Base-by-base conservation (phyloP, 2,329 filamentous ascomycete species). In the Aureobasidium uvarum region DNA sequence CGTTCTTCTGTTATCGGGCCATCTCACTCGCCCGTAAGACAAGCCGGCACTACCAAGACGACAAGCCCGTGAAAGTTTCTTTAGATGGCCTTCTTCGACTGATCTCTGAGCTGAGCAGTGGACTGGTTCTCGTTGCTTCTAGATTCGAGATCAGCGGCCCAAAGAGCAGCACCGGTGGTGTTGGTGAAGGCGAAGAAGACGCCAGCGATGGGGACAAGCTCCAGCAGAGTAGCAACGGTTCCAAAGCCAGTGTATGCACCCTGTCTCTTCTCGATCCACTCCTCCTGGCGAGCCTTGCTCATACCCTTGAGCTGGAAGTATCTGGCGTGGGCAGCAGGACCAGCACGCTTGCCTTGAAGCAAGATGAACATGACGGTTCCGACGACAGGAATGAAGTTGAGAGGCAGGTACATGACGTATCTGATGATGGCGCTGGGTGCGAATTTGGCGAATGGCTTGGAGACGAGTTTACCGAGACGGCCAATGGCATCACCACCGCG, bases 281-380 rank as follows among this genome's bases (percentile, higher is more conserved):
- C 82, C 54, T 86, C 82, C 71, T 81, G 85, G 76, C 91, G 84
- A 13, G 80, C 80, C 33, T 81, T 77, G 50, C 85, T 85, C 91
- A 92, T 96, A 55, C 86, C 85, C 80, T 97, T 98, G 68, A 98
- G 83, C 79, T 96, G 91, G 76, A 96, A 97, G 78, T 96, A 97
- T 78, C 95, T 76, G 3, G 76, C 74, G 72, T 86, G 83, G 43
- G 81, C 80, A 0, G 79, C 79, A 46, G 86, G 85, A 2, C 83
- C 86, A 31, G 79, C 74, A 66, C 79, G 80, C 71, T 76, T 76
- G 20, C 78, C 80, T 76, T 96, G 92, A 18, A 96, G 75, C 33
- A 89, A 75, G 39, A 97, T 84, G 76, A 96, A 98, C 5, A 92
- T 79, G 8, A 87, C 80, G 0, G 93, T 96, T 6, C 94, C 94